A percentile compares a stretch with the other conserved stretches of the same genome.
phyloP scores from a whole-genome alignment of 352 stramenopile genomes.

The Globisporangium middletonii region DNA sequence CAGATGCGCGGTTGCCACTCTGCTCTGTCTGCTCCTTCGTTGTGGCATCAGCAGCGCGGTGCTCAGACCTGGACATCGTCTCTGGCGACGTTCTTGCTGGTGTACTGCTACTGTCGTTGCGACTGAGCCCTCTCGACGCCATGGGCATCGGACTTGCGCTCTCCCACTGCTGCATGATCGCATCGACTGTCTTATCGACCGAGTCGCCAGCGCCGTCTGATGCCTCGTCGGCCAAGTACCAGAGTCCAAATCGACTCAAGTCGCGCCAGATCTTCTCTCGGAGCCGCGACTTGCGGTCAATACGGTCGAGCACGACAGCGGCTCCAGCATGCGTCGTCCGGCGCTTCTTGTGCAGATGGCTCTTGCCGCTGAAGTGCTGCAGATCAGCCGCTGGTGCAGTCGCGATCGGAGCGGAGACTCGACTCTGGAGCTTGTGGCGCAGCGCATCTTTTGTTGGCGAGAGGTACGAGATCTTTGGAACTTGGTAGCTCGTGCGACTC shows the following conservation, averaged over 20 bases:
- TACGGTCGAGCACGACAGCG: constrained; percentile 23
- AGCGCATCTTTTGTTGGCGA: constrained; percentile 12
- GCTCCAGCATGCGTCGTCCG: constrained; percentile 23
- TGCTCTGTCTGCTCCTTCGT: not conserved
- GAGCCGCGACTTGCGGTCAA: constrained; percentile 27
- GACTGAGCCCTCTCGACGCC: not conserved
- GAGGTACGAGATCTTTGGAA: constrained; percentile 49
- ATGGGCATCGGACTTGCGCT: not conserved
- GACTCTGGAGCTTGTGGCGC: not conserved
- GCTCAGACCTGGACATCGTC: too few relatives aligned
- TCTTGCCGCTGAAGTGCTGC: constrained; percentile 16
- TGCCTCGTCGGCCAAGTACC: constrained; percentile 23
- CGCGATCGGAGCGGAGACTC: not conserved
- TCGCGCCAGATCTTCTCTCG: constrained; percentile 54
- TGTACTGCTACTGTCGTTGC: not conserved
- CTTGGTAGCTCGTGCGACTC: constrained; percentile 1
- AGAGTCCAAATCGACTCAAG: constrained; percentile 48
- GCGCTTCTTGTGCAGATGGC: constrained; percentile 16
- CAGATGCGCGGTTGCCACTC: not conserved
- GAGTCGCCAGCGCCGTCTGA: constrained; percentile 25
- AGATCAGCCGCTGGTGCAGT: not conserved
- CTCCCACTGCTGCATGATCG: constrained; percentile 57
- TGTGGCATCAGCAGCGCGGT: too few relatives aligned
- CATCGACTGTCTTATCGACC: constrained; percentile 43
- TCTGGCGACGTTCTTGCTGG: too few relatives aligned